Conservation (phyloP, 2,329 filamentous ascomycete species). For the Zymoseptoria brevis region DNA sequence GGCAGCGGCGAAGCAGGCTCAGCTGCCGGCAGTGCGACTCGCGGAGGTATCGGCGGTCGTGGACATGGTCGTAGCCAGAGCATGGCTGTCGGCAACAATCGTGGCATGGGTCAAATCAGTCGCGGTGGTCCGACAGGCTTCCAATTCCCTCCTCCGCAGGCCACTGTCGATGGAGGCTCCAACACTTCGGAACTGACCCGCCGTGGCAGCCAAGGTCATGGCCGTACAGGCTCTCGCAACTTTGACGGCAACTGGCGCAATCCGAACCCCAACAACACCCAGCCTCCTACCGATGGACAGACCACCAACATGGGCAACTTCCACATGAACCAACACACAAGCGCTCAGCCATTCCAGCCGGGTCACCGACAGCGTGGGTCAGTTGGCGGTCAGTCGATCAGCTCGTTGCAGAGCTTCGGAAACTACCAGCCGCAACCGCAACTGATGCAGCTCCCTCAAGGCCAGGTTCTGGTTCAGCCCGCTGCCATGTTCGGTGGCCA, state of each 20-base stretch:
- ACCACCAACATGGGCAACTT: conserved; percentile 51
- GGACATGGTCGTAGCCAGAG: conserved; percentile 72
- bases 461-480: conserved; percentile 71
- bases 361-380: conserved; percentile 82
- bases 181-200: conserved; percentile 58
- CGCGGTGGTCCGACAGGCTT: conserved; percentile 62
- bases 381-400: conserved; percentile 72
- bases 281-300: conserved; percentile 37
- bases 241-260: conserved; percentile 98
- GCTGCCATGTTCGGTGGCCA: conserved; percentile 78
- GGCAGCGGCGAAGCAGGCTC: conserved; percentile 32
- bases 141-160: conserved; percentile 50
- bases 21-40: conserved; percentile 21
- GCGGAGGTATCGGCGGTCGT: conserved; percentile 33
- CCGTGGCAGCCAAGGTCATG: conserved; percentile 71
- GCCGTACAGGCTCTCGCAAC: conserved; percentile 77
- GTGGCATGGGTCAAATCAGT: conserved; percentile 51
- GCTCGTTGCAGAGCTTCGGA: conserved; percentile 77
- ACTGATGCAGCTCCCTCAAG: conserved; percentile 73
- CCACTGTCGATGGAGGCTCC: conserved; percentile 45
- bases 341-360: conserved; percentile 73
- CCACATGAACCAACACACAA: conserved; percentile 62
- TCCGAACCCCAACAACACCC: conserved; percentile 48
- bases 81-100: conserved; percentile 66
- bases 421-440: conserved; percentile 71